Evolutionary conservation across 352 stramenopile species (phyloP).

Genomic region (Pythium plurisporium): DNA sequence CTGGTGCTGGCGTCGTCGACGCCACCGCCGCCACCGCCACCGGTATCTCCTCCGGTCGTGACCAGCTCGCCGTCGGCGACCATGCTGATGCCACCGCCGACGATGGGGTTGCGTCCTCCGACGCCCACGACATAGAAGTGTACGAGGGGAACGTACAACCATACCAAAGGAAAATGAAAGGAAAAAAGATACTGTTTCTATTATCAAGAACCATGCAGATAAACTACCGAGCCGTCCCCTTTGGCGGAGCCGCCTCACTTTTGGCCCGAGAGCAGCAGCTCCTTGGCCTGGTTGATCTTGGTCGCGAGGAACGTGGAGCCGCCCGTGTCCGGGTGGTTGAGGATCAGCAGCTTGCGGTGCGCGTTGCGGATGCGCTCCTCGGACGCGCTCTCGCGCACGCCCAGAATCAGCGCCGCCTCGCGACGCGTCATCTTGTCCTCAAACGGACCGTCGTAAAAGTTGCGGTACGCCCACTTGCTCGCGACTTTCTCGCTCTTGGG

Average conservation of each 20-base stretch:
- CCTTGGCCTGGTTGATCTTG: constrained; percentile 99
- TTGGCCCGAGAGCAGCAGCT: constrained; percentile 85
- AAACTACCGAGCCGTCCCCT: too few relatives aligned
- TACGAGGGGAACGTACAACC: too few relatives aligned
- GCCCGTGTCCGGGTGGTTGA: constrained; percentile 99
- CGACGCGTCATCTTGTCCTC: constrained; percentile 98
- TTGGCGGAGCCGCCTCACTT: constrained; percentile 9
- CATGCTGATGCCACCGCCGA: too few relatives aligned
- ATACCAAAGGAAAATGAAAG: too few relatives aligned
- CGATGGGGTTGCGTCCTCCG: neutral
- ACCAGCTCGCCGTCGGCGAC: too few relatives aligned
- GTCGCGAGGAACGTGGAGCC: constrained; percentile 97
- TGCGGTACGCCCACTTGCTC: constrained; percentile 74
- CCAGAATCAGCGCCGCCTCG: constrained; percentile 98
- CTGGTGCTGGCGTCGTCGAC: neutral
- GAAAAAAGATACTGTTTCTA: neutral
- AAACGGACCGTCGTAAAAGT: constrained; percentile 96
- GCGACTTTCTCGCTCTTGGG: constrained; percentile 54
- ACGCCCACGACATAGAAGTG: too few relatives aligned
- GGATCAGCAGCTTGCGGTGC: constrained; percentile 96
- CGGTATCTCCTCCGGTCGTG: neutral
- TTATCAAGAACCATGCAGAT: too few relatives aligned
- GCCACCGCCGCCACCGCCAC: neutral
- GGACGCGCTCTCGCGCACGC: constrained; percentile 94
- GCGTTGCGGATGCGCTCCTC: constrained; percentile 97